Percentiles rank a stretch among this genome's conserved stretches.
Conservation (phyloP, 2,329 filamentous ascomycete species). For the Balansia obtecta region DNA sequence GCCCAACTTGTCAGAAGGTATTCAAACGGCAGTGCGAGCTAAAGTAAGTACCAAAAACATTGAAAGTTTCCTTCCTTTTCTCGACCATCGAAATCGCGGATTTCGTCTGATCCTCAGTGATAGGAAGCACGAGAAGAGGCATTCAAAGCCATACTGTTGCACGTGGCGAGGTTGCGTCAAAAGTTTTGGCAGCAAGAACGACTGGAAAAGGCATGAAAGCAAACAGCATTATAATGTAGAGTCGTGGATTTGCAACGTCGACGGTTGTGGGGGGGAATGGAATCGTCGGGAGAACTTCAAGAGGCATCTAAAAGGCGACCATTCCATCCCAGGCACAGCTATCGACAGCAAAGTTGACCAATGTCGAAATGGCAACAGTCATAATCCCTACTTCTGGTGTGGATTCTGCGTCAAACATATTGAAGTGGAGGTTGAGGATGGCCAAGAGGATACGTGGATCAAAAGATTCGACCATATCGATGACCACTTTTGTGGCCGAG, state of each 20-base stretch:
- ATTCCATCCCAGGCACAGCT: constrained; percentile 15
- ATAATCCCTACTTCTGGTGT: constrained; percentile 67
- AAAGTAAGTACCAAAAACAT: constrained; percentile 29
- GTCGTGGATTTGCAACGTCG: constrained; percentile 55
- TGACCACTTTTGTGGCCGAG: constrained; percentile 48
- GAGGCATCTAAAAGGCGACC: constrained; percentile 46
- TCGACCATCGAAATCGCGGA: background rate
- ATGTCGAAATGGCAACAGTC: constrained; percentile 51
- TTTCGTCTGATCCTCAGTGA: background rate
- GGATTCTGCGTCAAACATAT: constrained; percentile 61
- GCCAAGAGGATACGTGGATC: constrained; percentile 38
- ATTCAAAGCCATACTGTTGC: constrained; percentile 71
- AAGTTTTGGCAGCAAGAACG: constrained; percentile 80
- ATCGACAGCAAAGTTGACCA: constrained; percentile 34
- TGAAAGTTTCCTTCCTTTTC: too few relatives aligned
- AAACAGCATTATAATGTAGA: constrained; percentile 63
- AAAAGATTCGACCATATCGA: constrained; percentile 61
- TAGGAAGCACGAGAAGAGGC: constrained; percentile 77
- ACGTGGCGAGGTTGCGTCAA: constrained; percentile 60
- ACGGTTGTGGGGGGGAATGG: constrained; percentile 46
- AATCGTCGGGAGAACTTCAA: constrained; percentile 46
- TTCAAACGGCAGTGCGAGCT: constrained; percentile 42
- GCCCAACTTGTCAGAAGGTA: constrained; percentile 30
- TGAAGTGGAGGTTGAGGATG: constrained; percentile 30
- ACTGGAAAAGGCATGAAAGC: constrained; percentile 87